Base-by-base conservation (phyloP, 2,329 filamentous ascomycete species). In the Nemania bipapillata region DNA sequence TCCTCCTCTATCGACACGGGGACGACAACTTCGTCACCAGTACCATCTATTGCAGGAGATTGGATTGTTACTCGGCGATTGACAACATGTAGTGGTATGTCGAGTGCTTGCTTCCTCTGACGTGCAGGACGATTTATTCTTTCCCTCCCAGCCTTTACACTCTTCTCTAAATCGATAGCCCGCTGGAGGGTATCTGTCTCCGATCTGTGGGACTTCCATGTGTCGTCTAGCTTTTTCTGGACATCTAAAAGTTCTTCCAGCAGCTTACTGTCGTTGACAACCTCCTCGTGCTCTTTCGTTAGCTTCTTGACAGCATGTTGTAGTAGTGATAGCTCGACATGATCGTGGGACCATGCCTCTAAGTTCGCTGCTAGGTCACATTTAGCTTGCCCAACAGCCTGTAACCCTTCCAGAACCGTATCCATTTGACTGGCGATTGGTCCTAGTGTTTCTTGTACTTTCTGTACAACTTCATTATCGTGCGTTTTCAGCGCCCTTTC, bases 1-100 rank as follows among this genome's bases (percentile, higher is more conserved):
- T 77, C 76, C 22, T 77, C 72, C 57, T 79, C 74, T 37, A 80
- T 57, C 17, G 76, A 76, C 62, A 77, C 64, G 2, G 75, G 75
- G 55, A 71, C 59, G 24, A 61, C 68, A 22, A 58, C 52, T 26
- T 74, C 72, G 45, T 76, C 73, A 20, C 59, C 42, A 15, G 71
- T 66, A 57, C 75, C 72, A 8, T 72, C 65, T 30, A 28, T 64
- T 35, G 32, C 63, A n/a, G 76, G 76, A 3, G 74, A 74, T 65
- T 73, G 69, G 9, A 78, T 72, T 4, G 66, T 61, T 2, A 78
- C 76, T 55, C 74, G 75, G 47, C 74, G 74, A 50, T 72, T 72
- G 32, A 37, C 49, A 40, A 66, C 69, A 45, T 53, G 69, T 45
- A 42, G 55, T 45, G 47, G 55, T 30, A 61, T 60, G 15, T 53